Evolutionary conservation across 768 basidiomycete genomes (phyloP), one percentile per base, ranked within the genome.

Genomic region (Suillus bovinus): DNA sequence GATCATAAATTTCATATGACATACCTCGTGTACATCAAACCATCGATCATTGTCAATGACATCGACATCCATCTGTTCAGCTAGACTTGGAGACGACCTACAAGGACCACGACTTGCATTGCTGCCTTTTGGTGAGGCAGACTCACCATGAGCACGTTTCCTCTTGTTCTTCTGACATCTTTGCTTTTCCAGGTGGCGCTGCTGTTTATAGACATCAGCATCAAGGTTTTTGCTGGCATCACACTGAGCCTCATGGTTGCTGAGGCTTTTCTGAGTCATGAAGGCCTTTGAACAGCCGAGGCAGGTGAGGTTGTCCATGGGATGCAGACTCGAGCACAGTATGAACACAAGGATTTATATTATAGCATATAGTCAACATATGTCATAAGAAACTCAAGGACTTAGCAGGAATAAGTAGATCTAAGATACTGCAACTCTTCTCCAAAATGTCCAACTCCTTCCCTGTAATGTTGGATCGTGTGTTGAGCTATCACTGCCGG

Each of bases 161-260:
- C 22, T 59, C 8, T 52, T 60, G 0, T 49, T 10, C 22, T 60
- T 38, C 34, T 16, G 22, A 5, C 3, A 2, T 22, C 0, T 59
- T 36, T 36, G 14, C 47, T 50, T 60, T 27, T 60, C 47, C 33
- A 60, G 41, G 1, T 16, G 11, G 24, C 34, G 16, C 34, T 60
- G 59, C 47, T 24, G 47, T 34, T 50, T 60, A 41, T 49, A 60
- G 39, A 60, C 4, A 2, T 60, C 59, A 60, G 31, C 44, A 29
- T 58, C 59, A 9, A 50, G 31, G 8, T 31, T 47, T 3, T 47
- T 60, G 0, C 42, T 47, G 24, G 47, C 31, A 10, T 60, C 20
- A 50, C 59, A 60, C 20, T 10, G 17, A 49, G 59, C 47, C 34
- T 60, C 47, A 3, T 60, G 59, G 1, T 42, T 50, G 7, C 34